Evolutionary conservation across 2,329 filamentous ascomycete species (phyloP).

Genomic region (Lachnellula suecica): DNA sequence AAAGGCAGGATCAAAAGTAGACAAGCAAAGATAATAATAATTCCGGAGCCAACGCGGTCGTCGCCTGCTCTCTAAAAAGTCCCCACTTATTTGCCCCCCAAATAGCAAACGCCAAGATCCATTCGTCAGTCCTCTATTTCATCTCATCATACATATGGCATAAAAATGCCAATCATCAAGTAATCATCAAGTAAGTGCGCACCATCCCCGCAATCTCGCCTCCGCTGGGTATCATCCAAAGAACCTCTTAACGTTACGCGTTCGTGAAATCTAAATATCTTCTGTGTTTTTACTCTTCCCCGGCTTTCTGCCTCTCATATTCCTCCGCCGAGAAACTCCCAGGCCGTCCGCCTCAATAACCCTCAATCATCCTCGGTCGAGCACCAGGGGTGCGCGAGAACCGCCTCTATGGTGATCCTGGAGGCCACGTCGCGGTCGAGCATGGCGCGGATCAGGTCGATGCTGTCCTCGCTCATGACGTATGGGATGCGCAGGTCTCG

Average conservation of each 20-base stretch:
- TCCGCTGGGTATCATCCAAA: conserved; percentile 2
- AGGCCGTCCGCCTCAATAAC: conserved; percentile 15
- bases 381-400: conserved; percentile 84
- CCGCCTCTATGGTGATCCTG: conserved; percentile 82
- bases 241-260: neutral
- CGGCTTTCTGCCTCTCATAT: neutral
- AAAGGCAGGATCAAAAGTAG: no score
- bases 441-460: conserved; percentile 89
- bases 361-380: conserved; percentile 24
- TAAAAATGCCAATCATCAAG: neutral
- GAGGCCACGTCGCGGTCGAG: conserved; percentile 84
- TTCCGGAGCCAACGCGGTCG: neutral
- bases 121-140: neutral
- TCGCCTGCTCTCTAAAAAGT: neutral
- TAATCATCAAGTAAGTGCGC: neutral
- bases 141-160: neutral
- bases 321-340: neutral
- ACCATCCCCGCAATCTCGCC: neutral
- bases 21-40: no score
- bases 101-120: neutral
- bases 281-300: neutral
- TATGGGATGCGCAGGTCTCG: conserved; percentile 90
- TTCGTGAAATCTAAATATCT: neutral
- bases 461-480: conserved; percentile 85
- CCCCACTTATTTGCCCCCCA: neutral